A percentile compares a stretch with the other conserved stretches of the same genome.
Evolutionary conservation across 1,284 basidiomycete genomes (phyloP).

Genomic region (Leccinum subatratum): DNA sequence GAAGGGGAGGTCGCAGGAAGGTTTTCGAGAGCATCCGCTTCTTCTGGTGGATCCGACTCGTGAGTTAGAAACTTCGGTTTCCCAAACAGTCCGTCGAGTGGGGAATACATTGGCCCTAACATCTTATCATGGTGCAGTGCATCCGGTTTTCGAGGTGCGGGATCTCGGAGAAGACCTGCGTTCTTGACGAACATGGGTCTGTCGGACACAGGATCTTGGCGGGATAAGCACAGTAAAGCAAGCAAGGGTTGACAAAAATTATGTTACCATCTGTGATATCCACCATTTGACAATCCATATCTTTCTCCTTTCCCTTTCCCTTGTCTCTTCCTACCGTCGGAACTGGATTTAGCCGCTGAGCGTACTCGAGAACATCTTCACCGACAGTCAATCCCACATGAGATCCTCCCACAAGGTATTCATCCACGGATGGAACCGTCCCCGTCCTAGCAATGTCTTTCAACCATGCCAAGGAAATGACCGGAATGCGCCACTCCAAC

Average conservation of each 20-base stretch:
- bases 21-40: background rate
- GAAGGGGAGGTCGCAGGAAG: constrained; percentile 5
- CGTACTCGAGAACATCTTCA: background rate
- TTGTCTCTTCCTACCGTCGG: constrained; percentile 12
- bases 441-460: constrained; percentile 47
- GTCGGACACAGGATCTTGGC: background rate
- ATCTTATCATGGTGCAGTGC: background rate
- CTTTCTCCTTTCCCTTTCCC: constrained; percentile 33
- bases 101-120: background rate
- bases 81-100: constrained; percentile 17
- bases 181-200: constrained; percentile 23
- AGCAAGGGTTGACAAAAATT: background rate
- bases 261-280: constrained; percentile 36
- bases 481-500: constrained; percentile 60
- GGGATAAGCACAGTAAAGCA: background rate
- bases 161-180: constrained; percentile 21
- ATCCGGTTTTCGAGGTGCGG: background rate
- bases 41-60: constrained; percentile 21
- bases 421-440: constrained; percentile 32
- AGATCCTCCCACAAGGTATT: constrained; percentile 20
- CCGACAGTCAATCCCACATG: background rate
- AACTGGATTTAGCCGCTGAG: background rate
- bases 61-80: constrained; percentile 17
- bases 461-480: constrained; percentile 63
- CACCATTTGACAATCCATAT: constrained; percentile 27